phyloP scores from a whole-genome alignment of 2,329 filamentous ascomycete species.

The Fusarium virguliforme region DNA sequence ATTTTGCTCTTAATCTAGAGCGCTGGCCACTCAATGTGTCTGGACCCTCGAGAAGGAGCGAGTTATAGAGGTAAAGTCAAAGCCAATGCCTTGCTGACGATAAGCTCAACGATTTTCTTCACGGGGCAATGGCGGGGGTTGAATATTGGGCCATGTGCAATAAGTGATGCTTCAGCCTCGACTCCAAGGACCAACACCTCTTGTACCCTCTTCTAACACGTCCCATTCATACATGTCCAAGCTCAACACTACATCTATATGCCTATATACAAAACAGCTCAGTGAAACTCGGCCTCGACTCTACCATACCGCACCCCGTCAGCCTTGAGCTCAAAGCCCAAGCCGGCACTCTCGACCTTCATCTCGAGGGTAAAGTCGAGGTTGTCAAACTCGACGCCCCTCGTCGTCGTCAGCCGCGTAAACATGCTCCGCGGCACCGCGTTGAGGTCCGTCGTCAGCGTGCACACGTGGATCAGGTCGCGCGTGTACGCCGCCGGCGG shows the following conservation, averaged over 20 bases:
- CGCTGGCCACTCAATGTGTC: not conserved
- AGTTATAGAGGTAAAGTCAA: not conserved
- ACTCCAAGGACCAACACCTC: conserved; percentile 6
- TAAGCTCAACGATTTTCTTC: not conserved
- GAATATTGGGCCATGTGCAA: not conserved
- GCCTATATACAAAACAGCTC: conserved; percentile 1
- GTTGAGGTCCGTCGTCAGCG: conserved; percentile 83
- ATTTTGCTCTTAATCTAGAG: not conserved
- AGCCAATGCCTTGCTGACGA: not conserved
- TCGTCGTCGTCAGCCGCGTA: conserved; percentile 82
- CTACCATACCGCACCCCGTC: conserved; percentile 83
- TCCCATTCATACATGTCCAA: not conserved
- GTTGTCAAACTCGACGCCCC: conserved; percentile 86
- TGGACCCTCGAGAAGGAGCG: not conserved
- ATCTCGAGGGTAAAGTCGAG: conserved; percentile 87
- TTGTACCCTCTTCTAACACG: not conserved
- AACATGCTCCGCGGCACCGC: conserved; percentile 82
- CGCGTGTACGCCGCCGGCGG: conserved; percentile 74
- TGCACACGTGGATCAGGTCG: conserved; percentile 81
- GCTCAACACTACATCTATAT: not conserved
- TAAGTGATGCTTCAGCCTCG: not conserved
- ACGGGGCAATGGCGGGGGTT: too few relatives aligned
- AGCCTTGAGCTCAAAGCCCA: conserved; percentile 85
- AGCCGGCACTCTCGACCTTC: conserved; percentile 83
- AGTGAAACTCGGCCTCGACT: conserved; percentile 83